These are phyloP conservation scores for Coemansia sp. DNA, from an alignment of 192 early-diverging fungal genomes.

Conservation along the genomic window DNA sequence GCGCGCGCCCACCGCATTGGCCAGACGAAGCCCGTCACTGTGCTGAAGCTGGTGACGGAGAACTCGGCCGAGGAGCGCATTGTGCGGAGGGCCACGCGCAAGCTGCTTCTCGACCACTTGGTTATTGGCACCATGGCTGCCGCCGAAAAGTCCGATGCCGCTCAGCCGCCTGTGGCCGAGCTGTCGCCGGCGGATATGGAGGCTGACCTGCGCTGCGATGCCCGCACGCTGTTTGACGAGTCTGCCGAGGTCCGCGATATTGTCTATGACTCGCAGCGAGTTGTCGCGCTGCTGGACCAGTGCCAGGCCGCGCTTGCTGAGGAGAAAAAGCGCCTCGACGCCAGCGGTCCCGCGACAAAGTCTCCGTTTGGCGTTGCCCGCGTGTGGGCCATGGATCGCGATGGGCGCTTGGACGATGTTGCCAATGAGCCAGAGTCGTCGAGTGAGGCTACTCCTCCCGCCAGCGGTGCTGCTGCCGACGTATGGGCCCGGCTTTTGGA, in stretches of 20 bases:
- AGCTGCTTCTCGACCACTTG: slow-evolving; percentile 96
- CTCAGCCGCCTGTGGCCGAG: neutral
- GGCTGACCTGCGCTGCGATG: slow-evolving; percentile 87
- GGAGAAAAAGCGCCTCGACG: neutral
- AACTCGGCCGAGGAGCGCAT: slow-evolving; percentile 98
- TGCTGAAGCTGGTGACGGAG: slow-evolving; percentile 93
- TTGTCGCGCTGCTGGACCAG: slow-evolving; percentile 30
- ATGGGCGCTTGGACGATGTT: neutral
- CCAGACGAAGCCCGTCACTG: slow-evolving; percentile 92
- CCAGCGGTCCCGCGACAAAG: neutral
- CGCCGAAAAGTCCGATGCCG: slow-evolving; percentile 60
- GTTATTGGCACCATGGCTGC: slow-evolving; percentile 83
- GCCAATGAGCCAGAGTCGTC: neutral
- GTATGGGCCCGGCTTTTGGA: slow-evolving; percentile 32
- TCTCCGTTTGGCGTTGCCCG: slow-evolving; percentile 29
- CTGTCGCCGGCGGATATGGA: slow-evolving; percentile 21
- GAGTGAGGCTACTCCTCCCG: neutral
- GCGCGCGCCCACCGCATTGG: slow-evolving; percentile 96
- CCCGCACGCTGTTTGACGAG: slow-evolving; percentile 73
- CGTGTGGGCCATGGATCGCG: slow-evolving; percentile 28
- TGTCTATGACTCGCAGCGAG: slow-evolving; percentile 20
- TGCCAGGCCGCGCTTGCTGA: slow-evolving; percentile 23
- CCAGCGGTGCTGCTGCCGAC: slow-evolving; percentile 6
- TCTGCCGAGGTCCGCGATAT: slow-evolving; percentile 57
- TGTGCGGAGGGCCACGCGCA: slow-evolving; percentile 90